These are phyloP conservation scores for Prunus mira DNA, from an alignment of 306 rosid genomes.

Conservation along the genomic window DNA sequence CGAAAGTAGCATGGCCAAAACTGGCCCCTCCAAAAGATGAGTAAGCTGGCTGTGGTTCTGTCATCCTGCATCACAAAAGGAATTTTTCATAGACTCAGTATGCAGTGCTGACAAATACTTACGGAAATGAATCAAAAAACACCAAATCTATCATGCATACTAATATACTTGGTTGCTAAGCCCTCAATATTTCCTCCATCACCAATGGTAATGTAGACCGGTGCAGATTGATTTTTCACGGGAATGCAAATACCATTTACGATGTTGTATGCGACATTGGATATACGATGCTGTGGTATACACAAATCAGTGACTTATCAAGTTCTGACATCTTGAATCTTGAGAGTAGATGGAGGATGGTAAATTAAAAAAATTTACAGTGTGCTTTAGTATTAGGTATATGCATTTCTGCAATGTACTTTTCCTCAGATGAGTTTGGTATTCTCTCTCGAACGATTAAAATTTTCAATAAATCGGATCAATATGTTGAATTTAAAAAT, in stretches of 20 bases:
- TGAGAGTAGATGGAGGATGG: background rate
- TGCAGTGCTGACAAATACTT: background rate
- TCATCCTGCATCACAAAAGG: conserved; percentile 11
- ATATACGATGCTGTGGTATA: conserved; percentile 64
- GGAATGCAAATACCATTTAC: conserved; percentile 69
- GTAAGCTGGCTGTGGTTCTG: conserved; percentile 22
- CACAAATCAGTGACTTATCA: background rate
- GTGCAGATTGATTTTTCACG: conserved; percentile 68
- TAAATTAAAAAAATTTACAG: no score
- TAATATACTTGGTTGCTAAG: conserved; percentile 55
- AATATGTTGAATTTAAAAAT: background rate
- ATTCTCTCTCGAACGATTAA: background rate
- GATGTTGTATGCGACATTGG: conserved; percentile 67
- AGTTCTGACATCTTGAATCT: background rate
- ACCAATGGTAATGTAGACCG: conserved; percentile 83
- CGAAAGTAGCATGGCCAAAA: conserved; percentile 27
- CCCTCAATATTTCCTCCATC: conserved; percentile 96
- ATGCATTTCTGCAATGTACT: background rate
- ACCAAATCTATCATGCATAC: background rate
- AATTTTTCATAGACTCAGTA: background rate
- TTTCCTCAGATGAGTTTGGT: background rate
- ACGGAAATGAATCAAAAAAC: background rate
- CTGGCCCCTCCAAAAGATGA: conserved; percentile 24
- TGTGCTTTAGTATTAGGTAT: background rate
- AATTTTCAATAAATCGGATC: background rate